A percentile compares a stretch with the other conserved stretches of the same genome.
phyloP scores from a whole-genome alignment of 1,284 basidiomycete species.

The Sparassis latifolia region DNA sequence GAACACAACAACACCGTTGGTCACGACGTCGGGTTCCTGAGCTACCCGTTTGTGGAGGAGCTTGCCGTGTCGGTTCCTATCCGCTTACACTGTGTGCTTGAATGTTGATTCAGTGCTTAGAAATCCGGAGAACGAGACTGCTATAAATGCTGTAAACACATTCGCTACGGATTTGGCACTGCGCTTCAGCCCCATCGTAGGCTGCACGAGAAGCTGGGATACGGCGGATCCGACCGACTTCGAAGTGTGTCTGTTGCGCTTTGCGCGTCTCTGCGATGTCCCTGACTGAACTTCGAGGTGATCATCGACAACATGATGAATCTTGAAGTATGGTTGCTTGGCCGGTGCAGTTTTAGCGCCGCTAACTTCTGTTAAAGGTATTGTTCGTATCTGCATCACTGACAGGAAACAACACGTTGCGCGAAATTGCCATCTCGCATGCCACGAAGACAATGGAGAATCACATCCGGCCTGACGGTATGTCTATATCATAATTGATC shows the following conservation, averaged over 20 bases:
- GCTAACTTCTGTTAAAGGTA: slow-evolving; percentile 23
- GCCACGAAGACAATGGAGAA: slow-evolving; percentile 62
- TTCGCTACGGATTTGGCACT: slow-evolving; percentile 34
- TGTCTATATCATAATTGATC: slow-evolving; percentile 8
- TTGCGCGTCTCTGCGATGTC: not conserved
- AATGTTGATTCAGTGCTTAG: slow-evolving; percentile 15
- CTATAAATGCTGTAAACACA: slow-evolving; percentile 29
- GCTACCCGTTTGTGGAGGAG: slow-evolving; percentile 50
- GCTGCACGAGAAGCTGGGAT: slow-evolving; percentile 51
- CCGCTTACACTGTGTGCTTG: not conserved
- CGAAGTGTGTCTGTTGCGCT: slow-evolving; percentile 26
- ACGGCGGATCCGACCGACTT: slow-evolving; percentile 48
- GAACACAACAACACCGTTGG: slow-evolving; percentile 40
- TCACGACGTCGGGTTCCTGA: slow-evolving; percentile 68
- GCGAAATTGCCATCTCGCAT: slow-evolving; percentile 54
- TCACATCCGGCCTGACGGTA: slow-evolving; percentile 58
- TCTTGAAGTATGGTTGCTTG: slow-evolving; percentile 35
- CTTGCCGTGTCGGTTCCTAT: slow-evolving; percentile 23
- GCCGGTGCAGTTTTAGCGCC: not conserved
- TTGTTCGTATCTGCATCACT: slow-evolving; percentile 49
- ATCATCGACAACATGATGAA: slow-evolving; percentile 81
- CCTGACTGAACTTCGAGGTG: slow-evolving; percentile 31
- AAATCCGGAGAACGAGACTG: slow-evolving; percentile 31
- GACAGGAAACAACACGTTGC: slow-evolving; percentile 52
- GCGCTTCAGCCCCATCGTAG: slow-evolving; percentile 36